Percentiles rank a stretch among this genome's conserved stretches.
Evolutionary conservation across 176 grass and related monocot genomes (phyloP).

Genomic region (Juncus effusus): DNA sequence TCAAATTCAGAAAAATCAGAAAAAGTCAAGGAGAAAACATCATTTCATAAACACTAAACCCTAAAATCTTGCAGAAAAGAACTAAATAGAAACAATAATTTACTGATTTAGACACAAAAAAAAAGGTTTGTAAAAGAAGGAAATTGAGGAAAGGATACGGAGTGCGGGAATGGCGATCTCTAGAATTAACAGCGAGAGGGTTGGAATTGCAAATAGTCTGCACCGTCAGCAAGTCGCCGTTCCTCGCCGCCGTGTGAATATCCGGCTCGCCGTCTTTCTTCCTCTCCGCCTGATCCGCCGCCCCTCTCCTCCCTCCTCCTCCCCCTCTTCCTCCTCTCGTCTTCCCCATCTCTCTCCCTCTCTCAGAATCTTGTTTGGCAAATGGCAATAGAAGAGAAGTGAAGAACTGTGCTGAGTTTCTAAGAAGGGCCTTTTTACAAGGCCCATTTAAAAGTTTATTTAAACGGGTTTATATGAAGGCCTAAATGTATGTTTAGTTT

Average conservation of each 20-base stretch:
- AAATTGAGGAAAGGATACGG: conserved; percentile 33
- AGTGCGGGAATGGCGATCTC: conserved; percentile 50
- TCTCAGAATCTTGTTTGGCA: neutral
- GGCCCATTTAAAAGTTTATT: too few species aligned
- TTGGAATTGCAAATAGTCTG: conserved; percentile 41
- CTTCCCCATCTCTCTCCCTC: conserved; percentile 29
- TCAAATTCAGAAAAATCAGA: conserved; percentile 44
- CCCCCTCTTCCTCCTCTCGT: conserved; percentile 15
- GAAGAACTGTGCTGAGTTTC: neutral
- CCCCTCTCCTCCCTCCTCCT: conserved; percentile 5
- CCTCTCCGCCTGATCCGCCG: conserved; percentile 5
- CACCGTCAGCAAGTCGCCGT: conserved; percentile 31
- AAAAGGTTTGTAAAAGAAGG: neutral
- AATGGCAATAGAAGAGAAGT: neutral
- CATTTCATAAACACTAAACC: neutral
- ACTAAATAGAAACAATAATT: neutral
- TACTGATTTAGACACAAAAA: neutral
- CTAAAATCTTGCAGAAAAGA: neutral
- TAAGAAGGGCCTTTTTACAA: too few species aligned
- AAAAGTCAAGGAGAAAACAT: conserved; percentile 32
- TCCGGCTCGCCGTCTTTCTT: conserved; percentile 22
- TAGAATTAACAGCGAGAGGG: conserved; percentile 43
- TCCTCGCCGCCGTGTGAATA: conserved; percentile 38
- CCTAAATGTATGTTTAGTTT: too few species aligned
- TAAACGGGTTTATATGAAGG: too few species aligned